Conservation (phyloP, 192 early-diverging fungal genomes). For the Radiomyces spectabilis region DNA sequence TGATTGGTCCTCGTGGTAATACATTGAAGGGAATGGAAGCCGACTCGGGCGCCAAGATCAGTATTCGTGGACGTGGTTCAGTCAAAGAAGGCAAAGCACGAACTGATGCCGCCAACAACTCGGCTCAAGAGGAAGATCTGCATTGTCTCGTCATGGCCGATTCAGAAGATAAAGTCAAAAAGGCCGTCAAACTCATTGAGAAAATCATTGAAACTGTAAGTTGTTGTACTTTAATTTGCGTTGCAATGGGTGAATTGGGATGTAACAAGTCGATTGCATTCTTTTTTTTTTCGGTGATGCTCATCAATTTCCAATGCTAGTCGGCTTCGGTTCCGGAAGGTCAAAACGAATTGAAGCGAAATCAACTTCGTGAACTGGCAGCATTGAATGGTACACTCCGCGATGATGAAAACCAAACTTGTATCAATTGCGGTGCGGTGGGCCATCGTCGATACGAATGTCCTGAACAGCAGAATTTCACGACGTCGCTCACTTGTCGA, state of each 20-base stretch:
- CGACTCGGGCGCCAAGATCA: constrained; percentile 92
- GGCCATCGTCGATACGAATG: constrained; percentile 93
- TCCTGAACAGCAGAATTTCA: constrained; percentile 81
- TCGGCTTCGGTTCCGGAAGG: constrained; percentile 89
- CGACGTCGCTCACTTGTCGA: constrained; percentile 77
- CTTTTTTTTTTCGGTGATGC: constrained; percentile 1
- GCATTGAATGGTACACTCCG: constrained; percentile 93
- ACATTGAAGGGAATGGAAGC: constrained; percentile 94
- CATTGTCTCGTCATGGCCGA: constrained; percentile 92
- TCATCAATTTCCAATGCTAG: constrained; percentile 10
- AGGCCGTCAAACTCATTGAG: constrained; percentile 77
- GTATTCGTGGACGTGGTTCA: constrained; percentile 92
- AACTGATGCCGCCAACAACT: constrained; percentile 38
- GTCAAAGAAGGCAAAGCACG: constrained; percentile 90
- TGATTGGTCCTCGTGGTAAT: constrained; percentile 95
- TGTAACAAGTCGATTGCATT: neutral
- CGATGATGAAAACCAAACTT: constrained; percentile 92
- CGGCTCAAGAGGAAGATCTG: constrained; percentile 70
- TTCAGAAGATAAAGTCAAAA: constrained; percentile 79
- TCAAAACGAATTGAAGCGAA: constrained; percentile 91
- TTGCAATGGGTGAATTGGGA: neutral
- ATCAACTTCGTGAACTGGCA: constrained; percentile 91
- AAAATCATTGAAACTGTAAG: constrained; percentile 90
- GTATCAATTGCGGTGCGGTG: constrained; percentile 85
- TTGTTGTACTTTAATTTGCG: neutral